Conservation (phyloP, 495 filamentous ascomycete genomes). For the Apodospora peruviana region DNA sequence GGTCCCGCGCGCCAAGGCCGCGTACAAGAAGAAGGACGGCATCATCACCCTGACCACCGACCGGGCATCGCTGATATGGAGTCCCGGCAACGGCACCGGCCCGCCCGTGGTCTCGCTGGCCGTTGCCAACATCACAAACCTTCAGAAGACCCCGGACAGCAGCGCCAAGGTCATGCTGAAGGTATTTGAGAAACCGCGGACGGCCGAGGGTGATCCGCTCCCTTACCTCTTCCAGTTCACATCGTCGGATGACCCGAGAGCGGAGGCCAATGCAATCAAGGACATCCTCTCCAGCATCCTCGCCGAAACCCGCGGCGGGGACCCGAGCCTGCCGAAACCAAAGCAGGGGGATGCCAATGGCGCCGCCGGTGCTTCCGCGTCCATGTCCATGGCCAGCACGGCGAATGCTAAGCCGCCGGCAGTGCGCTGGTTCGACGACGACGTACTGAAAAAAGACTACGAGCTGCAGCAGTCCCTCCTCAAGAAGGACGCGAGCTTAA, state of each 20-base stretch:
- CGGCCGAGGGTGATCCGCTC: slow-evolving; percentile 48
- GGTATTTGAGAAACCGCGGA: slow-evolving; percentile 63
- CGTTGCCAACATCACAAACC: slow-evolving; percentile 76
- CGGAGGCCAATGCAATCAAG: slow-evolving; percentile 78
- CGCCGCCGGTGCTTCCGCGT: slow-evolving; percentile 29
- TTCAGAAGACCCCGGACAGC: slow-evolving; percentile 84
- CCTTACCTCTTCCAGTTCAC: slow-evolving; percentile 85
- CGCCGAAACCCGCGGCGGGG: slow-evolving; percentile 57
- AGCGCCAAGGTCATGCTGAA: slow-evolving; percentile 86
- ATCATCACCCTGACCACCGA: slow-evolving; percentile 67
- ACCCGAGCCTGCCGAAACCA: slow-evolving; percentile 37
- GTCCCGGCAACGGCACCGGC: slow-evolving; percentile 51
- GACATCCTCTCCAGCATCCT: slow-evolving; percentile 74
- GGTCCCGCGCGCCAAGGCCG: slow-evolving; percentile 61
- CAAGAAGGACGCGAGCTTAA: slow-evolving; percentile 64
- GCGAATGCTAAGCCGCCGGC: slow-evolving; percentile 42
- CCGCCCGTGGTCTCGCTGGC: slow-evolving; percentile 59
- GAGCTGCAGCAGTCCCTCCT: slow-evolving; percentile 82
- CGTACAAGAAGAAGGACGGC: slow-evolving; percentile 97
- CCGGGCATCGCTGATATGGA: slow-evolving; percentile 72
- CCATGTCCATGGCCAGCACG: slow-evolving; percentile 45
- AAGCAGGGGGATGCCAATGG: slow-evolving; percentile 13
- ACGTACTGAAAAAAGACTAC: slow-evolving; percentile 62
- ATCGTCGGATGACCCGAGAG: slow-evolving; percentile 63
- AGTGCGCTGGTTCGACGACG: slow-evolving; percentile 68